These are phyloP conservation scores for Colletotrichum agaves DNA, from an alignment of 2,329 filamentous ascomycete genomes.

Conservation along the genomic window DNA sequence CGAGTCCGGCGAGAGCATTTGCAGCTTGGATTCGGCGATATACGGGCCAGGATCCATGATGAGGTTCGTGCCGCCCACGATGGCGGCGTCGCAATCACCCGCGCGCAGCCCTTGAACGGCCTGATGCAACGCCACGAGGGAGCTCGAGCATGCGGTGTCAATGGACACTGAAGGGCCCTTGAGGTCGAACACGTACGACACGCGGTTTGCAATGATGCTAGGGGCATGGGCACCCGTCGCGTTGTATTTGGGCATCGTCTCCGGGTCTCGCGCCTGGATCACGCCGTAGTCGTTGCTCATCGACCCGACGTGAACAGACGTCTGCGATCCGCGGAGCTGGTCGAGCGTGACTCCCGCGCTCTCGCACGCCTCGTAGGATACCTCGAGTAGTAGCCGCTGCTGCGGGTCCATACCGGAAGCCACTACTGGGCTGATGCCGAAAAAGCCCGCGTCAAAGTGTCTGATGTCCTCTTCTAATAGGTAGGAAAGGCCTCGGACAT, in stretches of 20 bases:
- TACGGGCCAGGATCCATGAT: constrained; percentile 42
- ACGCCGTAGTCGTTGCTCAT: constrained; percentile 44
- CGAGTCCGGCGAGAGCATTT: constrained; percentile 31
- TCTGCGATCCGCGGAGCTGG: constrained; percentile 41
- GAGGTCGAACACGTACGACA: constrained; percentile 47
- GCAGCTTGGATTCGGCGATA: constrained; percentile 5
- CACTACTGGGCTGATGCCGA: too few relatives aligned
- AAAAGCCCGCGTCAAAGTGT: too few relatives aligned
- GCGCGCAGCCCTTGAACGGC: constrained; percentile 39
- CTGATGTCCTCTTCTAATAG: too few relatives aligned
- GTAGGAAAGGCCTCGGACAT: too few relatives aligned
- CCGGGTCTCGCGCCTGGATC: constrained; percentile 28
- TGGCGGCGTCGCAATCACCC: constrained; percentile 37
- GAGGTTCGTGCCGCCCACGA: constrained; percentile 43
- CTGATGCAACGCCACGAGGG: constrained; percentile 40
- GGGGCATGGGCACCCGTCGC: constrained; percentile 38
- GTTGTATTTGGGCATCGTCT: constrained; percentile 42
- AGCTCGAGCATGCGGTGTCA: constrained; percentile 41
- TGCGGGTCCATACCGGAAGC: constrained; percentile 35
- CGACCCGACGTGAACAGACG: constrained; percentile 45
- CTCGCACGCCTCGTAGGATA: constrained; percentile 48
- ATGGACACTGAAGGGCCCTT: constrained; percentile 45
- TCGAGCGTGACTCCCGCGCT: constrained; percentile 44
- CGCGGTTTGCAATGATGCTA: constrained; percentile 44
- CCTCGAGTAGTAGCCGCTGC: constrained; percentile 46